phyloP scores from a whole-genome alignment of 2,329 filamentous ascomycete species.

The Alternaria hordeiaustralica region DNA sequence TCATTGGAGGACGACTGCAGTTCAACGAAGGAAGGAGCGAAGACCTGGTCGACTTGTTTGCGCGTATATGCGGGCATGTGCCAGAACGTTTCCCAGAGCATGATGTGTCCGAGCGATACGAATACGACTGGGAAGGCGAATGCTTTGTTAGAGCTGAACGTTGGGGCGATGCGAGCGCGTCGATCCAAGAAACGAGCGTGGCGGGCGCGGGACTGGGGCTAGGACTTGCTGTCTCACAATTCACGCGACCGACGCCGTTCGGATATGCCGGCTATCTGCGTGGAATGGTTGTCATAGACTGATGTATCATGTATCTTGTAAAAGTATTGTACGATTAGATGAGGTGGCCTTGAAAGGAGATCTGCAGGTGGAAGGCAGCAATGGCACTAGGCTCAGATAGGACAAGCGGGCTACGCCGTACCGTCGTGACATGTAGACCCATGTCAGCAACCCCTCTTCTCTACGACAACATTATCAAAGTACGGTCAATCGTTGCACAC shows the following conservation, averaged over 20 bases:
- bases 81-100: not conserved
- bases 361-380: not conserved
- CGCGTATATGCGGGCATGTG: not conserved
- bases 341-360: not conserved
- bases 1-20: not conserved
- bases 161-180: not conserved
- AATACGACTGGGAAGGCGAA: conserved; percentile 1
- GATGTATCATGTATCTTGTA: not conserved
- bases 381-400: not conserved
- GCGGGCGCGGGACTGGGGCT: not conserved
- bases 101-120: not conserved
- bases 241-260: not conserved
- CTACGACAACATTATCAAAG: not conserved
- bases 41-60: not conserved
- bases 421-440: not conserved
- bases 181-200: not conserved
- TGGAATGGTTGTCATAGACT: conserved; percentile 7
- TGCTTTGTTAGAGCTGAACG: not conserved
- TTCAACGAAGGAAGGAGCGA: not conserved
- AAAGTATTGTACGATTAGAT: not conserved
- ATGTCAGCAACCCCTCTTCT: not conserved
- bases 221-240: not conserved
- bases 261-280: conserved; percentile 6
- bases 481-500: not conserved
- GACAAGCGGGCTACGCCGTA: not conserved